Conservation (phyloP, 2,329 filamentous ascomycete species). For the Geoglossum cookeanum region DNA sequence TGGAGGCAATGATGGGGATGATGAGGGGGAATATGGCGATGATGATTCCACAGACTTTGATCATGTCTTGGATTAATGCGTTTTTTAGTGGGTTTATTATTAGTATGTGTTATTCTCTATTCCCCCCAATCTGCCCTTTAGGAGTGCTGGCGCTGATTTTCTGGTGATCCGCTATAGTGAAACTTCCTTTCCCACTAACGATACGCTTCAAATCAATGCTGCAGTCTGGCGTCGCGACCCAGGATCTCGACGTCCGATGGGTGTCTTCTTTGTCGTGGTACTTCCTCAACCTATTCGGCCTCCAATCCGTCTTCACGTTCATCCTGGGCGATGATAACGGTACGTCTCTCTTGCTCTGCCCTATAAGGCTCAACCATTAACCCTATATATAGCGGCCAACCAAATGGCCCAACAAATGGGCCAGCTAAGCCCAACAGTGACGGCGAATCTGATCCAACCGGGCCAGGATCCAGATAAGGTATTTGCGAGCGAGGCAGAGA, state of each 20-base stretch:
- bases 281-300: slow-evolving; percentile 88
- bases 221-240: slow-evolving; percentile 87
- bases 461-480: slow-evolving; percentile 92
- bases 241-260: slow-evolving; percentile 93
- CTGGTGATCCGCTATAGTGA: slow-evolving; percentile 37
- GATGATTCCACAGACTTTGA: slow-evolving; percentile 97
- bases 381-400: slow-evolving; percentile 48
- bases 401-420: slow-evolving; percentile 78
- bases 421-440: slow-evolving; percentile 46
- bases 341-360: slow-evolving; percentile 26
- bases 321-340: slow-evolving; percentile 90
- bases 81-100: slow-evolving; percentile 98
- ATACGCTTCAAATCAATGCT: slow-evolving; percentile 99
- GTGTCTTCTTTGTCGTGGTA: slow-evolving; percentile 99
- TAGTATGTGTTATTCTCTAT: slow-evolving; percentile 35
- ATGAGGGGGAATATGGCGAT: slow-evolving; percentile 99
- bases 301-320: slow-evolving; percentile 95
- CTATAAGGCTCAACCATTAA: background rate
- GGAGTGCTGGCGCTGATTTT: background rate
- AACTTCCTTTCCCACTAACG: slow-evolving; percentile 90
- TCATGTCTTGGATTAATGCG: slow-evolving; percentile 99
- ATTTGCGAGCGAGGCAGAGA: slow-evolving; percentile 83
- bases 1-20: slow-evolving; percentile 99
- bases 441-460: slow-evolving; percentile 61
- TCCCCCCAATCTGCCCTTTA: background rate